Base-by-base conservation (phyloP, 495 filamentous ascomycete species). In the Chaetomium cochliodes region DNA sequence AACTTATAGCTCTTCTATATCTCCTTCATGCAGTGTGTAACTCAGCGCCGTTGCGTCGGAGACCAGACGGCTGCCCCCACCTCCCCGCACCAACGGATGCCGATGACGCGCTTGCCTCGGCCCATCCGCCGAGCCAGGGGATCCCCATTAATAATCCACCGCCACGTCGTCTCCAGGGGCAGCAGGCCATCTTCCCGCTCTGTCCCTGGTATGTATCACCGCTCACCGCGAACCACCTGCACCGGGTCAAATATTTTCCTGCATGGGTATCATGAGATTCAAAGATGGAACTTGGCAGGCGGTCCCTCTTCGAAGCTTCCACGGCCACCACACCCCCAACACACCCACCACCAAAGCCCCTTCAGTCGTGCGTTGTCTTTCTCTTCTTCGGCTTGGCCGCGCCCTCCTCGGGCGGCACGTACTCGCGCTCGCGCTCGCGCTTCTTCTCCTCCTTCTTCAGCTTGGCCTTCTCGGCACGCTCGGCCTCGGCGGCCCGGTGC, bases 401-500 rank as follows among this genome's bases (percentile, higher is more conserved):
- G 52, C 80, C 79, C 72, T 98, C 94, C 69, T 88, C 84, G 12
- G 94, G 94, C 26, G 93, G 86, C 65, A 93, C 83, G 72, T 91
- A 97, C 51, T 93, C 89, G 80, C 89, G 87, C 74, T 91, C 87
- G 60, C 91, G 82, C 79, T 91, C 88, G 74, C 86, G 86, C 83
- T 90, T 86, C 85, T 92, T 96, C 80, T 96, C 92, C 62, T 86
- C 87, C 78, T 89, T 90, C 84, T 94, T 96, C 76, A 85, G 79
- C 73, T 87, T 88, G 79, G 93, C 89, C 71, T 87, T 86, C 78
- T 93, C 92, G 69, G 91, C 83, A 59, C 90, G 80, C 69, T 90
- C 87, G 67, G 93, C 90, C 77, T 88, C 88, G 58, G 81, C 86
- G 60, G 85, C 90, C 57, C 93, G 83, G 66, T 96, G 91, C 82